A percentile compares a stretch with the other conserved stretches of the same genome.
Evolutionary conservation across 2,329 filamentous ascomycete species (phyloP).

Genomic region (Bipolaris gigantea): DNA sequence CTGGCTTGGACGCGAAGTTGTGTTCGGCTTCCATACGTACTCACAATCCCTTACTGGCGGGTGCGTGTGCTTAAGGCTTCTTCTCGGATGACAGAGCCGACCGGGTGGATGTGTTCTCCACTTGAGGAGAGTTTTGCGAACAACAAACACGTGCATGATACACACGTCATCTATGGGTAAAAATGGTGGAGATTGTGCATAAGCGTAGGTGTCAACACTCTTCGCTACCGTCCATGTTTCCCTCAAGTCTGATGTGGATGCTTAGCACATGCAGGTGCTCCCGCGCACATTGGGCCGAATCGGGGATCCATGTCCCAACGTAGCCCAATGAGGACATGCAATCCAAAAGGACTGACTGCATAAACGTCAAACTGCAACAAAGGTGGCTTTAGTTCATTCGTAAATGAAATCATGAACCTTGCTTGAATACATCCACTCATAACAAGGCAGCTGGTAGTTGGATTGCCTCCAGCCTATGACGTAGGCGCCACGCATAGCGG

Average conservation of each 20-base stretch:
- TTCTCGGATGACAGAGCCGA: slow-evolving; percentile 5
- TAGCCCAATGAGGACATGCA: neutral
- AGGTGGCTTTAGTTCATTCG: neutral
- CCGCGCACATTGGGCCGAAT: neutral
- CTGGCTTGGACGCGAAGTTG: too few species aligned
- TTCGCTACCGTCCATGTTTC: neutral
- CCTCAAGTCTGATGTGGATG: neutral
- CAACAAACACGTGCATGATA: neutral
- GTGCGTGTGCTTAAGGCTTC: neutral
- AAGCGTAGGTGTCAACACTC: neutral
- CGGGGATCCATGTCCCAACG: neutral
- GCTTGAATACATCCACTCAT: slow-evolving; percentile 10
- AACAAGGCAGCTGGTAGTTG: slow-evolving; percentile 14
- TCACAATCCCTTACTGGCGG: too few species aligned
- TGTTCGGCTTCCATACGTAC: too few species aligned
- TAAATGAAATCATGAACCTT: slow-evolving; percentile 6
- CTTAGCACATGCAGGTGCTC: neutral
- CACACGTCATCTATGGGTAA: neutral
- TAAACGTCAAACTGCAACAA: neutral
- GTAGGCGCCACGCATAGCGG: slow-evolving; percentile 20
- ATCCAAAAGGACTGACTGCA: neutral
- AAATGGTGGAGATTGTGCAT: neutral
- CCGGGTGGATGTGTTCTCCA: neutral
- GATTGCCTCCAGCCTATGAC: slow-evolving; percentile 16
- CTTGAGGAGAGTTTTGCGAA: neutral